These are phyloP conservation scores for Sinapis alba DNA, from an alignment of 441 rosid genomes.

Conservation along the genomic window DNA sequence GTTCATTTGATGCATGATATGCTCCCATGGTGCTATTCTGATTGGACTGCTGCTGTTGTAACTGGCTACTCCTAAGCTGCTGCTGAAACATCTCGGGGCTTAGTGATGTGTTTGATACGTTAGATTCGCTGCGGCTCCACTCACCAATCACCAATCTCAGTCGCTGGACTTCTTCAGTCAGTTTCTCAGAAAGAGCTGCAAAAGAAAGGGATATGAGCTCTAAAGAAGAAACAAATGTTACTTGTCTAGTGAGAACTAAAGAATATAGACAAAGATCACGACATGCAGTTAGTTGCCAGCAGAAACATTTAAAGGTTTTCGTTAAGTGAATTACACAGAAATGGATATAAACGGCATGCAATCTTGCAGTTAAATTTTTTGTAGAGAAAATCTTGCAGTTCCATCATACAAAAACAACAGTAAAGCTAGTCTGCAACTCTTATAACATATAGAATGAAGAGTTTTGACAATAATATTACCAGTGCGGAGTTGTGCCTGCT, in stretches of 20 bases:
- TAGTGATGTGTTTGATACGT: conserved; percentile 49
- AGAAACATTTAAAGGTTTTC: conserved; percentile 5
- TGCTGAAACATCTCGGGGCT: conserved; percentile 65
- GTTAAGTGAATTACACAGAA: background rate
- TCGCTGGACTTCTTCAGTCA: conserved; percentile 79
- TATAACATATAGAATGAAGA: background rate
- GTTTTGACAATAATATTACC: conserved; percentile 43
- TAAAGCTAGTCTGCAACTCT: background rate
- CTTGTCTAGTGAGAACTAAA: background rate
- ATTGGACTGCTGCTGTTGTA: conserved; percentile 42
- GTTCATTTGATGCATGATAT: conserved; percentile 53
- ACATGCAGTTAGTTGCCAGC: background rate
- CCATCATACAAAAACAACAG: background rate
- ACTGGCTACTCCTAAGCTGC: conserved; percentile 44
- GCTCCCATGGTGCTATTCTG: conserved; percentile 49
- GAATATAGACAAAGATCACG: background rate
- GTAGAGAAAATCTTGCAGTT: background rate
- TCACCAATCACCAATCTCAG: conserved; percentile 67
- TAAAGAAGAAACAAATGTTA: background rate
- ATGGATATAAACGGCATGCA: background rate
- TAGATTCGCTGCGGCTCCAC: conserved; percentile 48
- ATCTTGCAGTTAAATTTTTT: background rate
- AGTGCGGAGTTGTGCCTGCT: conserved; percentile 89
- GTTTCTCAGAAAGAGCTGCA: conserved; percentile 86
- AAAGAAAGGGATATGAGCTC: background rate